A percentile compares a stretch with the other conserved stretches of the same genome.
Evolutionary conservation across 768 basidiomycete species (phyloP).

Genomic region (Cyclocybe aegerita): DNA sequence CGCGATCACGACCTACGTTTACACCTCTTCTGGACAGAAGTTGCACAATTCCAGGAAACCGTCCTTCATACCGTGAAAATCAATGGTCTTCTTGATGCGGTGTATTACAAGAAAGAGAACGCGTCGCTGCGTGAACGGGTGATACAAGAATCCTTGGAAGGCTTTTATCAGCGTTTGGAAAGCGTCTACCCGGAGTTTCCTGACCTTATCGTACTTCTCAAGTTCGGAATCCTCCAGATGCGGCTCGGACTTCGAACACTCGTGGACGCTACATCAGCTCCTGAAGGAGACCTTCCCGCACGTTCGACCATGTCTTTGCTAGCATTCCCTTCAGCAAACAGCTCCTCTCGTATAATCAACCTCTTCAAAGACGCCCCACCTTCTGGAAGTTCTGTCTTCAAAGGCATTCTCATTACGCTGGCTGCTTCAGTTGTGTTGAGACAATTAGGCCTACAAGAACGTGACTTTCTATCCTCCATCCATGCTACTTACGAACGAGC

Average conservation of each 20-base stretch:
- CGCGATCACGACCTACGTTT: slow-evolving; percentile 48
- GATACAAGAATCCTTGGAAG: slow-evolving; percentile 74
- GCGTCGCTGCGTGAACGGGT: slow-evolving; percentile 61
- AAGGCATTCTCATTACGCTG: slow-evolving; percentile 46
- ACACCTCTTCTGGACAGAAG: slow-evolving; percentile 72
- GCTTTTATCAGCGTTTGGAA: slow-evolving; percentile 74
- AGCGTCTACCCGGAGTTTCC: slow-evolving; percentile 64
- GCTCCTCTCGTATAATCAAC: slow-evolving; percentile 35
- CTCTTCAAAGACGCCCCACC: slow-evolving; percentile 22
- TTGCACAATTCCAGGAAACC: slow-evolving; percentile 71
- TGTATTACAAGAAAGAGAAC: slow-evolving; percentile 34
- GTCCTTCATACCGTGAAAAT: slow-evolving; percentile 50
- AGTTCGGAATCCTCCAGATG: slow-evolving; percentile 61
- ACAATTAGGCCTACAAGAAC: slow-evolving; percentile 37
- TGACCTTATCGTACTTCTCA: slow-evolving; percentile 71
- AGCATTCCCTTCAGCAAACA: slow-evolving; percentile 53
- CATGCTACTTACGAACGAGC: slow-evolving; percentile 65
- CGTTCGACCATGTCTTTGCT: slow-evolving; percentile 31
- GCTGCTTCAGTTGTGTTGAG: slow-evolving; percentile 45
- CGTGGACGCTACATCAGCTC: slow-evolving; percentile 14
- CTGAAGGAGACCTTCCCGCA: slow-evolving; percentile 15
- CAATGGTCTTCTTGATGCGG: slow-evolving; percentile 39
- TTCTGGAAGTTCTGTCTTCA: slow-evolving; percentile 33
- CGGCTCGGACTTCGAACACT: slow-evolving; percentile 71
- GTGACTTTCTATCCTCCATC: slow-evolving; percentile 33